These are phyloP conservation scores for Actinomortierella ambigua DNA, from an alignment of 371 early-diverging fungal genomes.

Conservation along the genomic window DNA sequence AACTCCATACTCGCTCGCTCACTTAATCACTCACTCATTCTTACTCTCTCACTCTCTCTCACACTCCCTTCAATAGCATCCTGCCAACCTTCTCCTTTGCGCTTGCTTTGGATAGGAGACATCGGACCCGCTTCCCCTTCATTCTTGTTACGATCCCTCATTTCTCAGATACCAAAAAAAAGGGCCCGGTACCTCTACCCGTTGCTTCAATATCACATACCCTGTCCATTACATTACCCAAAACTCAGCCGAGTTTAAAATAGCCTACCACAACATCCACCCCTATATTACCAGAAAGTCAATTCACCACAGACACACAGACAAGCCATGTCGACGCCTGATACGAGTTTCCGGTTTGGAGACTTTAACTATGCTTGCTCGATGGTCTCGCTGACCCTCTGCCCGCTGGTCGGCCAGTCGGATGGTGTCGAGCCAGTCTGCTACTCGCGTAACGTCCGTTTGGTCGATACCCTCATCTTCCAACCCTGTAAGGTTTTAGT, in stretches of 20 bases:
- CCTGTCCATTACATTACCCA: neutral
- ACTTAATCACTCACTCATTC: neutral
- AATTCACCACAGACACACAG: no score
- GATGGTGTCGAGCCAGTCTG: slow-evolving; percentile 88
- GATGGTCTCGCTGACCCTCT: slow-evolving; percentile 82
- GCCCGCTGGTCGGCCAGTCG: slow-evolving; percentile 81
- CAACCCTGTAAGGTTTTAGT: slow-evolving; percentile 82
- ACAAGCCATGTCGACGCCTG: slow-evolving; percentile 15
- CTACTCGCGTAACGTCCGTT: slow-evolving; percentile 92
- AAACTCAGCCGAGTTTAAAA: neutral
- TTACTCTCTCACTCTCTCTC: neutral
- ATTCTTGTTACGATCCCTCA: neutral
- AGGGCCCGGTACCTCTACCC: neutral
- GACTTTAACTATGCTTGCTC: slow-evolving; percentile 87
- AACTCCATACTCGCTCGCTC: neutral
- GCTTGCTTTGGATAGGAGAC: neutral
- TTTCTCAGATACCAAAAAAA: neutral
- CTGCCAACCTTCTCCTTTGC: no score
- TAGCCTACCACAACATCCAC: neutral
- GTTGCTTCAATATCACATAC: neutral
- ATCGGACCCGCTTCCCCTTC: neutral
- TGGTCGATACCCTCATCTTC: slow-evolving; percentile 80
- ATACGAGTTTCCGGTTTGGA: slow-evolving; percentile 73
- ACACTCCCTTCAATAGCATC: neutral
- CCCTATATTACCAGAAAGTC: neutral